Evolutionary conservation across 495 filamentous ascomycete species (phyloP), one percentile per base, ranked within the genome.

Genomic region (Cercophora sp.): DNA sequence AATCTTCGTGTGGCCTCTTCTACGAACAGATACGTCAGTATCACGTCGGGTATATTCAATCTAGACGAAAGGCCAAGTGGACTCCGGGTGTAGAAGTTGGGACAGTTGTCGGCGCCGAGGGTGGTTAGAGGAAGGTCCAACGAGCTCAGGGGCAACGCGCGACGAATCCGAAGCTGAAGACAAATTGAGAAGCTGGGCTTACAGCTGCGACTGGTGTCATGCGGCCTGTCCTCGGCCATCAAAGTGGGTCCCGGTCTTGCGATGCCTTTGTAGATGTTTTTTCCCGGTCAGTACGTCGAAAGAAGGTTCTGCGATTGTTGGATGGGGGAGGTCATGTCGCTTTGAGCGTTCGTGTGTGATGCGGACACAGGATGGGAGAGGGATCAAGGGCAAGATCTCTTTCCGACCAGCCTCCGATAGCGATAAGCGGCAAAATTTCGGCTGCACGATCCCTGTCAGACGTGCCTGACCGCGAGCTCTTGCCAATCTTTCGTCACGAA

Each of bases 371-470:
- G 34, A 19, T 10, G 37, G 18, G 37, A 41, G 36, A 32, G 18
- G 43, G 27, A 49, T 13, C 52, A 43, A 55, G 56, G 32, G 55
- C 56, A 50, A 61, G 60, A 67, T 65, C 62, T 61, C 57, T 58
- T 60, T 55, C 57, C 54, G 31, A 54, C 48, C 46, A 25, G 31
- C 29, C 24, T 20, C 41, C 44, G 64, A 63, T 64, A 65, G 18
- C 64, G 65, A 68, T 68, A 68, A 63, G 62, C 47, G 62, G 62
- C 23, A 50, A 51, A 65, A 65, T 50, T 16, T 62, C 64, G 64
- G 63, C 6, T n/a, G n/a, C n/a, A n/a, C n/a, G n/a, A n/a, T n/a
- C n/a, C n/a, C n/a, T n/a, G n/a, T n/a, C n/a, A n/a, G n/a, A n/a
- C n/a, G n/a, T n/a, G n/a, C n/a, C n/a, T n/a, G n/a, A n/a, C n/a